A percentile compares a stretch with the other conserved stretches of the same genome.
Conservation (phyloP, 371 early-diverging fungal species). For the Dichotomocladium elegans region DNA sequence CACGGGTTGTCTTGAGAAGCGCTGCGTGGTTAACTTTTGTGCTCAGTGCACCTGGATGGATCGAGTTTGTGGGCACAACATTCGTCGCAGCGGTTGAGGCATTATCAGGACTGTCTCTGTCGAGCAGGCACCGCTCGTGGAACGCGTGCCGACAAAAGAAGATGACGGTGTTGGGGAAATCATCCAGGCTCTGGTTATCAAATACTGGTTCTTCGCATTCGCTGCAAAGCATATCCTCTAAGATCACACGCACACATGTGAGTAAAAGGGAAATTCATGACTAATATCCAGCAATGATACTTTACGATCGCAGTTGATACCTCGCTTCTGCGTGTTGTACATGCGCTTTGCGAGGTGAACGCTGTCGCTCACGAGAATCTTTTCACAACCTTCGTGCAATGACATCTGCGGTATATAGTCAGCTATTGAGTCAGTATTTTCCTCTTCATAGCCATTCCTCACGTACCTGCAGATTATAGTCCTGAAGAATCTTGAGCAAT, state of each 20-base stretch:
- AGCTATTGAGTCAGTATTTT: background rate
- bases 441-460: background rate
- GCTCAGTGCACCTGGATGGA: conserved; percentile 28
- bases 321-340: conserved; percentile 68
- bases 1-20: conserved; percentile 44
- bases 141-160: conserved; percentile 79
- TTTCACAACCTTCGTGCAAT: conserved; percentile 82
- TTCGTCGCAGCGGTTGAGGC: background rate
- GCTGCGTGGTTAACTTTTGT: conserved; percentile 56
- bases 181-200: conserved; percentile 28
- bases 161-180: conserved; percentile 43
- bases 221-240: conserved; percentile 59
- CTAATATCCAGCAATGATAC: background rate
- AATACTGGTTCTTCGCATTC: conserved; percentile 61
- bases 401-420: conserved; percentile 46
- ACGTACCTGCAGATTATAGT: conserved; percentile 81
- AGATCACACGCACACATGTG: background rate
- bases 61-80: conserved; percentile 15
- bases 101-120: conserved; percentile 9
- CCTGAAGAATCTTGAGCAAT: conserved; percentile 82
- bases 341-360: conserved; percentile 73
- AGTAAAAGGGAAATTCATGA: background rate
- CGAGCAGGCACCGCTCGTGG: conserved; percentile 65
- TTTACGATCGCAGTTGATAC: conserved; percentile 53
- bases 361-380: conserved; percentile 82